Evolutionary conservation across 2,329 filamentous ascomycete genomes (phyloP).

Genomic region (Fusarium marasasianum): DNA sequence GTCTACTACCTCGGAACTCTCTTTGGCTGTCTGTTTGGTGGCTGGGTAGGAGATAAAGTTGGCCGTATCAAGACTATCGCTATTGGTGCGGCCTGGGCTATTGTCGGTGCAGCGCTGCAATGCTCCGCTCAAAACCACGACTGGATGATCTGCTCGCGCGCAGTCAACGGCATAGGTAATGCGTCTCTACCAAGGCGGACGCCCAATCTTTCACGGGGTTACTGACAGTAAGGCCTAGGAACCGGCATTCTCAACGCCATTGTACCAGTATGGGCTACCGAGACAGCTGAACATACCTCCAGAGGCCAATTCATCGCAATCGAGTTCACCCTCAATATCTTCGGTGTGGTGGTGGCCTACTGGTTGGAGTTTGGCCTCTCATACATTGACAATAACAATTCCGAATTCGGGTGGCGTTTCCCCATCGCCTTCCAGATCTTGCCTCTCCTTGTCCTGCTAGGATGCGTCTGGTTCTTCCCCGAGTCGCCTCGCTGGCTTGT

Average conservation of each 20-base stretch:
- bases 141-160: conserved; percentile 46
- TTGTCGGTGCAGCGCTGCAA: conserved; percentile 23
- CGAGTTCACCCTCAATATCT: conserved; percentile 57
- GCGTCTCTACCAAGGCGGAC: background rate
- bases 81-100: conserved; percentile 26
- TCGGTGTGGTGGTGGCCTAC: conserved; percentile 57
- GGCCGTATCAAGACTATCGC: conserved; percentile 35
- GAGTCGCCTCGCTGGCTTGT: conserved; percentile 75
- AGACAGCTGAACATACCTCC: conserved; percentile 72
- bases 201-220: accelerated
- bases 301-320: conserved; percentile 75
- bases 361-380: conserved; percentile 69
- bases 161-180: conserved; percentile 45
- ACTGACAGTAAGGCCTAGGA: conserved; percentile 47
- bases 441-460: conserved; percentile 66
- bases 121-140: conserved; percentile 26
- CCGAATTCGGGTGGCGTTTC: conserved; percentile 72
- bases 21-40: conserved; percentile 31
- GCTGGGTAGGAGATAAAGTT: conserved; percentile 33
- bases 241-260: conserved; percentile 77
- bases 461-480: conserved; percentile 71
- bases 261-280: conserved; percentile 76
- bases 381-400: conserved; percentile 66
- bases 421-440: conserved; percentile 76
- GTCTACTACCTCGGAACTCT: conserved; percentile 40